A percentile compares a stretch with the other conserved stretches of the same genome.
These are phyloP conservation scores for Paratinospora sagittata DNA, from an alignment of 164 flowering plant genomes.

Conservation along the genomic window DNA sequence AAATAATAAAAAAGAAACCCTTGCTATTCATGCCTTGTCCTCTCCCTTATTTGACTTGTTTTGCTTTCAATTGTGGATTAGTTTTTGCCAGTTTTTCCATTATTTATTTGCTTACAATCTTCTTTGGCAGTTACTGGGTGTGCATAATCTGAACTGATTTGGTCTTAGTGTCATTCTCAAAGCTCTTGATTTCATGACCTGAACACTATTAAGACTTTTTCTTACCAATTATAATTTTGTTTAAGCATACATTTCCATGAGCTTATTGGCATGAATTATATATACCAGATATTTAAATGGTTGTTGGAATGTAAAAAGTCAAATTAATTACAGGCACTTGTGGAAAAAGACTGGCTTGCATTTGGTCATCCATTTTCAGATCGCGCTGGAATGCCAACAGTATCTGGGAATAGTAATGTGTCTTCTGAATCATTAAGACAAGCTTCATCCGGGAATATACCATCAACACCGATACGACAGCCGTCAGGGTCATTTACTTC, in stretches of 20 bases:
- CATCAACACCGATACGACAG: slow-evolving; percentile 69
- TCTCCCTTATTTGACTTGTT: neutral
- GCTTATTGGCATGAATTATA: neutral
- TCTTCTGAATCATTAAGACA: slow-evolving; percentile 65
- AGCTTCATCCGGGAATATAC: slow-evolving; percentile 53
- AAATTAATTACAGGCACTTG: slow-evolving; percentile 64
- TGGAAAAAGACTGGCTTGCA: slow-evolving; percentile 98
- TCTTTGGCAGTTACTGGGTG: neutral
- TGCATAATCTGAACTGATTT: neutral
- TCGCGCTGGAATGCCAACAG: slow-evolving; percentile 74
- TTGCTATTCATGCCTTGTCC: neutral
- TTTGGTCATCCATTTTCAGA: slow-evolving; percentile 99
- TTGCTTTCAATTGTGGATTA: neutral
- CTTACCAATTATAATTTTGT: neutral
- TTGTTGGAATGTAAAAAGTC: neutral
- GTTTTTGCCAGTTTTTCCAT: neutral
- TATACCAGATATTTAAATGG: neutral
- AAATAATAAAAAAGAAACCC: too few species aligned
- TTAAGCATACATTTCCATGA: neutral
- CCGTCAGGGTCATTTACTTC: slow-evolving; percentile 51
- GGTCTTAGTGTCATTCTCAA: neutral
- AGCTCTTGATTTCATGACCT: neutral
- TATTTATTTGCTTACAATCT: neutral
- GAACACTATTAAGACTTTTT: neutral
- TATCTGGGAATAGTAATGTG: slow-evolving; percentile 41